phyloP scores from a whole-genome alignment of 768 basidiomycete species.

The Lactarius sp. region DNA sequence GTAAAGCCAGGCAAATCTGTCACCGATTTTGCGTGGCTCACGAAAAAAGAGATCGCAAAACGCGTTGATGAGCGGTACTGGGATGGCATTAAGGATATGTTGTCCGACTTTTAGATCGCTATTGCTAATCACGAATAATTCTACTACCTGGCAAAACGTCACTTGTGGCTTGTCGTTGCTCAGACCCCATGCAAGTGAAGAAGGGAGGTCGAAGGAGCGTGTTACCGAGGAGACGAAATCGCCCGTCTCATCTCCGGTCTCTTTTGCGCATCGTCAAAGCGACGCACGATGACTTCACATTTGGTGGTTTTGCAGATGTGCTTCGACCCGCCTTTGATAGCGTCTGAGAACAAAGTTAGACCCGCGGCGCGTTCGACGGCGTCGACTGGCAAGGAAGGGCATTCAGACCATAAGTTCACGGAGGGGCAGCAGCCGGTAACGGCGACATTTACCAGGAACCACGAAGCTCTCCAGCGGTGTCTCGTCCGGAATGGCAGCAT shows the following conservation, averaged over 20 bases:
- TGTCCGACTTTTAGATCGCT: slow-evolving; percentile 52
- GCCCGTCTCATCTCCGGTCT: slow-evolving; percentile 48
- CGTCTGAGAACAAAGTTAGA: slow-evolving; percentile 79
- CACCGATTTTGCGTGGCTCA: slow-evolving; percentile 88
- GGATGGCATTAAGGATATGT: slow-evolving; percentile 70
- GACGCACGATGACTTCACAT: slow-evolving; percentile 82
- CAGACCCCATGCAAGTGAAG: not conserved
- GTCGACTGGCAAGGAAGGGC: slow-evolving; percentile 54
- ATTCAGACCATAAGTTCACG: not conserved
- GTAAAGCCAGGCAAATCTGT: slow-evolving; percentile 53
- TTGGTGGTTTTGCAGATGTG: slow-evolving; percentile 86
- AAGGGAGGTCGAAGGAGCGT: not conserved
- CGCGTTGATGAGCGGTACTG: slow-evolving; percentile 70
- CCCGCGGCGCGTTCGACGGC: slow-evolving; percentile 89
- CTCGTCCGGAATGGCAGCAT: slow-evolving; percentile 85
- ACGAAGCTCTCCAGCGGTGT: slow-evolving; percentile 75
- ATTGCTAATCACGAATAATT: slow-evolving; percentile 6
- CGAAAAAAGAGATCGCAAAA: slow-evolving; percentile 80
- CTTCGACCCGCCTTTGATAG: slow-evolving; percentile 66
- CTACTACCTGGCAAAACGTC: slow-evolving; percentile 1
- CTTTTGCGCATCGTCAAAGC: slow-evolving; percentile 89
- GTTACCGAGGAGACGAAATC: slow-evolving; percentile 42
- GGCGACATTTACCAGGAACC: slow-evolving; percentile 57
- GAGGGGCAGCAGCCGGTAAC: too few relatives aligned
- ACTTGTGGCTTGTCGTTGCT: not conserved